Evolutionary conservation across 2,329 filamentous ascomycete genomes (phyloP).

Genomic region (Alternaria sp.): DNA sequence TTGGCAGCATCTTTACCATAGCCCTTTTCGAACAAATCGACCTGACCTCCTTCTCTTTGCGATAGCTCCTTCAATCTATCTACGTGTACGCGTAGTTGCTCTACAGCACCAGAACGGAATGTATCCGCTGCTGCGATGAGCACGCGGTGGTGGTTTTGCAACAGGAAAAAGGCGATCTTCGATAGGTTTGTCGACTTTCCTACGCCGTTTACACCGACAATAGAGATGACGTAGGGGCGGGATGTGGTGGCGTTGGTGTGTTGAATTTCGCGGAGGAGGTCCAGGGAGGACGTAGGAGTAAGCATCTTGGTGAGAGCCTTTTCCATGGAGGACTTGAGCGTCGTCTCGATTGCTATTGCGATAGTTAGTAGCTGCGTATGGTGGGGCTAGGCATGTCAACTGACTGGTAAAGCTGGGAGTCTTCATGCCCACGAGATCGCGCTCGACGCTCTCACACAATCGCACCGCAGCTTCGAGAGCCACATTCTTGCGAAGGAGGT

Average conservation of each 20-base stretch:
- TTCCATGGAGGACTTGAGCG: conserved; percentile 86
- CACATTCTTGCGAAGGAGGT: conserved; percentile 93
- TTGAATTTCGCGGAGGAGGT: conserved; percentile 92
- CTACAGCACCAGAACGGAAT: conserved; percentile 94
- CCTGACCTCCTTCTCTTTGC: conserved; percentile 75
- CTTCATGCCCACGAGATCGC: conserved; percentile 87
- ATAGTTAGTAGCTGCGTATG: conserved; percentile 13
- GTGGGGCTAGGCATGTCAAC: conserved; percentile 10
- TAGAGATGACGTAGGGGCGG: conserved; percentile 95
- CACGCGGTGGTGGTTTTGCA: conserved; percentile 96
- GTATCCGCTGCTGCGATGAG: conserved; percentile 95
- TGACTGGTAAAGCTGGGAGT: conserved; percentile 85
- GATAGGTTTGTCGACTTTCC: conserved; percentile 97
- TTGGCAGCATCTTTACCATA: conserved; percentile 98
- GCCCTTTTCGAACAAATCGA: conserved; percentile 94
- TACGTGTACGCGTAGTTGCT: conserved; percentile 94
- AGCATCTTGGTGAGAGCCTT: conserved; percentile 92
- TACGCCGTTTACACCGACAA: conserved; percentile 97
- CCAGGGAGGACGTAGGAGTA: conserved; percentile 91
- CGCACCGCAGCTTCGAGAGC: conserved; percentile 91
- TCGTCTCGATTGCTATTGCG: conserved; percentile 71
- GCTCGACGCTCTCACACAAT: conserved; percentile 88
- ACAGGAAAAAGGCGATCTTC: conserved; percentile 96
- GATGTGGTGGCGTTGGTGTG: conserved; percentile 66
- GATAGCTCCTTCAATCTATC: conserved; percentile 90